Conservation (phyloP, 164 flowering plant genomes). For the Brasenia schreberi region DNA sequence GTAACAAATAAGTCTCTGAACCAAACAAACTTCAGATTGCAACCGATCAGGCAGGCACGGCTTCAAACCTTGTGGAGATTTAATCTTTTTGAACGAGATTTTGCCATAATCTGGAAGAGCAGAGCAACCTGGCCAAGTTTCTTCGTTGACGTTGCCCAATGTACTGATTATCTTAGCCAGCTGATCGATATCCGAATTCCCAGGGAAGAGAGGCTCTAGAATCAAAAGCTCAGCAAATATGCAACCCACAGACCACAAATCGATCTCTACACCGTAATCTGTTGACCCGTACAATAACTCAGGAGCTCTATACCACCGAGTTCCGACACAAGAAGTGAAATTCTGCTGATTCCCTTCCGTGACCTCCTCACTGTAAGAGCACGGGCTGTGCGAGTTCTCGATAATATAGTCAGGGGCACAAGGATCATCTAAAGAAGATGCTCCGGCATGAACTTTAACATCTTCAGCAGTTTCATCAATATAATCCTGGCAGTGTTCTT, state of each 20-base stretch:
- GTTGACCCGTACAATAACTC: constrained; percentile 83
- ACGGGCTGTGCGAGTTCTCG: constrained; percentile 37
- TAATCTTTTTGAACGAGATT: constrained; percentile 53
- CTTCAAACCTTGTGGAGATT: constrained; percentile 49
- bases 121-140: constrained; percentile 58
- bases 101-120: constrained; percentile 65
- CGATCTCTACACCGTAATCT: constrained; percentile 64
- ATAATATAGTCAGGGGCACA: constrained; percentile 67
- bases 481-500: constrained; percentile 20
- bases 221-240: constrained; percentile 77
- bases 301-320: constrained; percentile 91
- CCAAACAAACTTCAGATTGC: constrained; percentile 39
- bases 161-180: constrained; percentile 47
- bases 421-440: constrained; percentile 65
- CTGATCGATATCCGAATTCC: constrained; percentile 90
- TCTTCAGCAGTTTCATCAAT: constrained; percentile 39
- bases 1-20: constrained; percentile 48
- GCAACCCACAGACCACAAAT: constrained; percentile 93
- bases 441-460: constrained; percentile 35
- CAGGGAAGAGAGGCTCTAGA: constrained; percentile 80
- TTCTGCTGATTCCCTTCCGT: constrained; percentile 29
- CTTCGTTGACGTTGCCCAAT: constrained; percentile 64
- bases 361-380: constrained; percentile 28
- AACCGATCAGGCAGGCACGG: constrained; percentile 43
- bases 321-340: constrained; percentile 87